Conservation (phyloP, 768 basidiomycete genomes). For the Lanmaoa pseudosensibilis region DNA sequence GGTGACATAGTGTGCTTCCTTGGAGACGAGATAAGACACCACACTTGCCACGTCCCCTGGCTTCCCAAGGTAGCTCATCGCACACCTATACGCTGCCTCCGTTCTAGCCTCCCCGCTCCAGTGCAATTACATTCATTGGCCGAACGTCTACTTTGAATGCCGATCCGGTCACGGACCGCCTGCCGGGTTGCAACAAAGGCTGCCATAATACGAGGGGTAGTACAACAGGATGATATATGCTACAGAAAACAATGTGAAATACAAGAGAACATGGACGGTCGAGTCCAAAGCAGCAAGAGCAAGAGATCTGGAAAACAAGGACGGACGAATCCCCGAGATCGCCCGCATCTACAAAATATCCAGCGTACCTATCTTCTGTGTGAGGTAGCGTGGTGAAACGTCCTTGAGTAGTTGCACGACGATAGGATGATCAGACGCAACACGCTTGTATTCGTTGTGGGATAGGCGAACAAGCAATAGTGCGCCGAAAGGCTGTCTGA, state of each 20-base stretch:
- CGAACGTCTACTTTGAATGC: conserved; percentile 48
- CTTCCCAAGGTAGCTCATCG: no score
- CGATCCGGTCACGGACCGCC: conserved; percentile 41
- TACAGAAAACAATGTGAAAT: background rate
- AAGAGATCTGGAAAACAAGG: background rate
- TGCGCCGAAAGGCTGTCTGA: background rate
- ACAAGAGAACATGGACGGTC: background rate
- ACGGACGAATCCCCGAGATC: background rate
- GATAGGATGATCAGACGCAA: background rate
- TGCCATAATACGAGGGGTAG: background rate
- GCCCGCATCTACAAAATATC: background rate
- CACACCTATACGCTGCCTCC: no score
- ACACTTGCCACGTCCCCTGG: conserved; percentile 29
- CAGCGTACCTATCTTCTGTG: background rate
- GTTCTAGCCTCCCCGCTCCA: no score
- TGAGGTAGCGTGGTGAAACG: background rate
- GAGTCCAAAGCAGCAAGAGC: background rate
- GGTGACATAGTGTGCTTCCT: conserved; percentile 28
- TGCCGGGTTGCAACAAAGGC: no score
- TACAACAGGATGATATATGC: background rate
- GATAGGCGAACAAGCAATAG: background rate
- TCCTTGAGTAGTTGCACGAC: background rate
- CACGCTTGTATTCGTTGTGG: background rate
- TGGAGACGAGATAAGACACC: no score
- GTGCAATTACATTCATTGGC: conserved; percentile 6